Evolutionary conservation across 805 yeast genomes (phyloP), one percentile per base, ranked within the genome.

Genomic region (Komagataella populi): DNA sequence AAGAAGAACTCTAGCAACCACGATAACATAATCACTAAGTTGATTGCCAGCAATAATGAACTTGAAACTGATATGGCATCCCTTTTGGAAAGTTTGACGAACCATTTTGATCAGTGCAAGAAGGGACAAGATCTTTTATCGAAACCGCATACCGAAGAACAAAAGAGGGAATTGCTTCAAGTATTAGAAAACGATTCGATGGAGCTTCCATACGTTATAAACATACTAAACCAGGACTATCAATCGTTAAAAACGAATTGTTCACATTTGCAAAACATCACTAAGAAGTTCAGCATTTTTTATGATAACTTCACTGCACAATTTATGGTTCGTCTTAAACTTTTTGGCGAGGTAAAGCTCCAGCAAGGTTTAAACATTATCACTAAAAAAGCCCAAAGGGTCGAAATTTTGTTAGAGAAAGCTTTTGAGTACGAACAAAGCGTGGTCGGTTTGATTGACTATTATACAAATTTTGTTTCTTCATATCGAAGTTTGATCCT

Each of bases 91-190:
- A 78, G 89, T 59, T 68, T 89, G 48, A 83, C 96, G 8, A 78
- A 78, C 51, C 96, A 89, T 66, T 87, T 81, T 59, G 96, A 89
- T 63, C 88, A 86, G 60, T 85, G 95, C 57, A 57, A 68, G 10
- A 67, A 76, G 54, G 84, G 78, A 7, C 59, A 68, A 2, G 65
- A 66, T 4, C 54, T 69, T 6, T 64, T 74, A n/a, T 59, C 62
- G 20, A 60, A 67, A n/a, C 59, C 63, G 0, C 51, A 56, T 12
- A 51, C 62, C 3, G 60, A 54, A 6, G 57, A 53, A 1, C 72
- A 69, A 51, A 67, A 67, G 53, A 50, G 57, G 23, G 73, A 76
- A 56, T 60, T 78, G 12, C 63, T 71, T 16, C 62, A 68, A 2
- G 77, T 82, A 1, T 66, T 84, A 2, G 64, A 65, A 17, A 70